Base-by-base conservation (phyloP, 192 early-diverging fungal species). In the Oehlia diaphana region DNA sequence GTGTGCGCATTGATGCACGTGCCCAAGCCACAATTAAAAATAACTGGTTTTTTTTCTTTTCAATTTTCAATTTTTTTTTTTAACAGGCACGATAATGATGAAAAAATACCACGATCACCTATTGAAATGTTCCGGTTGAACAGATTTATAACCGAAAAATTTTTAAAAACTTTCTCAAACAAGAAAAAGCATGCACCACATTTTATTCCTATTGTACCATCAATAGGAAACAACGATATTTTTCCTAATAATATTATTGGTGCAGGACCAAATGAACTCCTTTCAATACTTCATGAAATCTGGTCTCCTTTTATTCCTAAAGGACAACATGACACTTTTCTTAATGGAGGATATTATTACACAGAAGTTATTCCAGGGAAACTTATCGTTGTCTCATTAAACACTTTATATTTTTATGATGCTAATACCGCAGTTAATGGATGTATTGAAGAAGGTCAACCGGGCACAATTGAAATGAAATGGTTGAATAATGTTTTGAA, bases 401-500 rank as follows among this genome's bases (percentile, higher is more conserved):
- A 95, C 80, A 92, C 92, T 0, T 83, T 93, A 7, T 95, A 93
- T 73, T 95, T 93, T 81, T 93, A 88, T 74, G 85, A 87, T 26
- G 86, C 90, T 39, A 95, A 95, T 62, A 85, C 89, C 42, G 89
- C 86, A 10, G 91, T 92, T 4, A 88, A 90, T 75, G 91, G 91
- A 6, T 95, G 93, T 73, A 72, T 75, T 19, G 83, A 73, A 0
- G 28, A 87, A 3, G 86, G 86, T 37, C 88, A 92, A 58, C 91
- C 92, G 0, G 93, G 93, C 0, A 83, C 86, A n/a, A 84, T 80
- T 21, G 90, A 95, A 78, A 84, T 93, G 63, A 88, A 86, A 19
- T 95, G 93, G 92, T 82, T 95, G 26, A 83, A 88, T 35, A 85
- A 87, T 37, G 84, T 91, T 78, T 80, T 93, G 21, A 81, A 84